Conservation (phyloP, 768 basidiomycete genomes). For the Sistotremastrum suecicum region DNA sequence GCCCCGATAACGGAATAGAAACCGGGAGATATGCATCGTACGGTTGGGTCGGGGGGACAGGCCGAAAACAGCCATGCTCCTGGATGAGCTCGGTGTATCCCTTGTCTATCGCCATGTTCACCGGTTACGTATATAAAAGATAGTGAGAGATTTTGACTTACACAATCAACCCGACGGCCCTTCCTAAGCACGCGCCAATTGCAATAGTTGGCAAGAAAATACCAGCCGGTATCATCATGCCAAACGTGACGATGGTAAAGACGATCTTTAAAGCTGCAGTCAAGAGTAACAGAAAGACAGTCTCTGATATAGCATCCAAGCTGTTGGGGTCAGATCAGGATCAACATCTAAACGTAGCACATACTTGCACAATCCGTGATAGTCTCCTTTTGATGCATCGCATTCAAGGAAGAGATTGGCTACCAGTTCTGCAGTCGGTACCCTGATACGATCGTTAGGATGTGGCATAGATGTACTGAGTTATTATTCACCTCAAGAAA, state of each 20-base stretch:
- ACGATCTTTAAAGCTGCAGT: constrained; percentile 48
- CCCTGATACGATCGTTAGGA: constrained; percentile 23
- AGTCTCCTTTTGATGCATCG: constrained; percentile 47
- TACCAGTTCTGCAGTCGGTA: constrained; percentile 69
- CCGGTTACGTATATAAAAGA: not conserved
- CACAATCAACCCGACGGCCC: constrained; percentile 57
- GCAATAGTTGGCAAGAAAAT: constrained; percentile 68
- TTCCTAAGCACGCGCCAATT: constrained; percentile 59
- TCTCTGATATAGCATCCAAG: constrained; percentile 50
- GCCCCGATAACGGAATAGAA: constrained; percentile 71
- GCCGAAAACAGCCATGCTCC: constrained; percentile 55
- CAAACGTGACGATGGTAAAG: constrained; percentile 66
- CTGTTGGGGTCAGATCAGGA: constrained; percentile 17
- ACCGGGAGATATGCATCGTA: constrained; percentile 57
- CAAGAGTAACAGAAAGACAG: constrained; percentile 49
- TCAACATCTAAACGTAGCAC: constrained; percentile 10
- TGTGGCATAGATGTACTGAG: not conserved
- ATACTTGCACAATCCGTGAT: constrained; percentile 72
- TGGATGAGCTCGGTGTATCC: constrained; percentile 49
- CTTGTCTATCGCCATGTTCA: constrained; percentile 33
- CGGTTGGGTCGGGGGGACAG: constrained; percentile 57
- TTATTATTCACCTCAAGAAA: constrained; percentile 35
- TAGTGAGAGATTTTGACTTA: constrained; percentile 18
- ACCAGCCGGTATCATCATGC: constrained; percentile 69
- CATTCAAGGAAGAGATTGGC: constrained; percentile 78